These are phyloP conservation scores for Backusella parvicylindrica DNA, from an alignment of 192 early-diverging fungal genomes.

Conservation along the genomic window DNA sequence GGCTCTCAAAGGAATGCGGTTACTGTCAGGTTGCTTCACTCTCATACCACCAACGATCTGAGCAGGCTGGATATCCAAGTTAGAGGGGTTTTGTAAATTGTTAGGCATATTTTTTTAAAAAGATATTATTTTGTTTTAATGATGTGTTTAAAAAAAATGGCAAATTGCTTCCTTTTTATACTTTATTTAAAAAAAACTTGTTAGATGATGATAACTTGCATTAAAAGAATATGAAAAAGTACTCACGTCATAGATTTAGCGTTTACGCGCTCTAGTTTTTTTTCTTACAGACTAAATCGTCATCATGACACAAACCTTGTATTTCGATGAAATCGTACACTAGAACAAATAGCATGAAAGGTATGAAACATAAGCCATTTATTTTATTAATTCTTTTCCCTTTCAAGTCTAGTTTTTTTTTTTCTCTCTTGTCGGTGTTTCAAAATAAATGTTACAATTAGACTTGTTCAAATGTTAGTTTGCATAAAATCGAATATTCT, in stretches of 20 bases:
- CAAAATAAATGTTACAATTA: background rate
- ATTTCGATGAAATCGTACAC: background rate
- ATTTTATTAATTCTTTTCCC: background rate
- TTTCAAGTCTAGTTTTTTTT: no score
- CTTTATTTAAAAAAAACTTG: background rate
- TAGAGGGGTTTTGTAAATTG: background rate
- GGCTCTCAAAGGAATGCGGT: constrained; percentile 1
- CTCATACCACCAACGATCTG: constrained; percentile 10
- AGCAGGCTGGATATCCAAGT: background rate
- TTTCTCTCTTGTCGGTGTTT: background rate
- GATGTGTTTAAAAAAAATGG: background rate
- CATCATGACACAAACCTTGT: background rate
- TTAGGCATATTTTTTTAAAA: background rate
- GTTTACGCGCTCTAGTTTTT: background rate
- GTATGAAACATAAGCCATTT: background rate
- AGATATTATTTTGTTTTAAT: background rate
- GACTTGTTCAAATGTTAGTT: background rate
- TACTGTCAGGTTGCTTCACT: constrained; percentile 2
- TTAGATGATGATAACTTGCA: background rate
- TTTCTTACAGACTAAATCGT: background rate
- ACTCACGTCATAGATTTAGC: background rate
- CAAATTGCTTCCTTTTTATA: background rate
- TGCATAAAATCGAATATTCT: background rate
- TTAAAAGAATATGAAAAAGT: background rate
- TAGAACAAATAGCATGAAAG: no score